Base-by-base conservation (phyloP, 2,329 filamentous ascomycete genomes). In the Clonostachys chloroleuca region DNA sequence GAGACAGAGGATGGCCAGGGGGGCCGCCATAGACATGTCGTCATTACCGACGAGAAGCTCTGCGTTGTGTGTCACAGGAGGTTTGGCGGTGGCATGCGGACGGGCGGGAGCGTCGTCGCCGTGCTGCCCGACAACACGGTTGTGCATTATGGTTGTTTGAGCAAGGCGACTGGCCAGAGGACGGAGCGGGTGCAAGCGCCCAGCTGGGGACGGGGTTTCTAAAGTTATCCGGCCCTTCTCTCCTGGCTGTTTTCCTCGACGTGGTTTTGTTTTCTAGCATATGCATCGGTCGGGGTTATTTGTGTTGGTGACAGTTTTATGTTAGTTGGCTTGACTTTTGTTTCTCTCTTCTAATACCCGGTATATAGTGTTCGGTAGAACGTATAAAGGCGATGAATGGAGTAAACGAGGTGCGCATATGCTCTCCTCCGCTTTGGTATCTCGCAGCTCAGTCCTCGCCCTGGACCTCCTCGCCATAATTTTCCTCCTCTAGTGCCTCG, bases 1-100 rank as follows among this genome's bases (percentile, higher is more conserved):
- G 77, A 81, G 12, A 54, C 70, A n/a, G 65, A 68, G 2, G 69
- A 71, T 24, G 73, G 74, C 1, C 77, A 79, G 51, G 73, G 70
- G 42, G 78, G 77, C 12, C 70, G 75, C 45, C 81, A 78, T 55
- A 67, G 78, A 46, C 79, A 89, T 54, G 91, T 96, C 12, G 81
- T 90, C 17, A 84, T 99, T 45, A 83, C 80, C 10, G 92, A 99
- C 58, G 92, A 97, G 61, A 77, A 89, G 45, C 86, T 96, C 47
- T 99, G 94, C 63, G 85, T 87, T 12, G 89, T 95, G 14, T 99
- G 94, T 63, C 87, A 96, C 66, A 97, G 96, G 74, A 77, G 94
- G 54, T 80, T 99, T 54, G 92, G 92, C 2, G 87, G 90, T 2
- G 65, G 65, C 60, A 96, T 96, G 75, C 74, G 94, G 51, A 81